These are phyloP conservation scores for Alternaria triticimaculans DNA, from an alignment of 2,329 filamentous ascomycete genomes.

Conservation along the genomic window DNA sequence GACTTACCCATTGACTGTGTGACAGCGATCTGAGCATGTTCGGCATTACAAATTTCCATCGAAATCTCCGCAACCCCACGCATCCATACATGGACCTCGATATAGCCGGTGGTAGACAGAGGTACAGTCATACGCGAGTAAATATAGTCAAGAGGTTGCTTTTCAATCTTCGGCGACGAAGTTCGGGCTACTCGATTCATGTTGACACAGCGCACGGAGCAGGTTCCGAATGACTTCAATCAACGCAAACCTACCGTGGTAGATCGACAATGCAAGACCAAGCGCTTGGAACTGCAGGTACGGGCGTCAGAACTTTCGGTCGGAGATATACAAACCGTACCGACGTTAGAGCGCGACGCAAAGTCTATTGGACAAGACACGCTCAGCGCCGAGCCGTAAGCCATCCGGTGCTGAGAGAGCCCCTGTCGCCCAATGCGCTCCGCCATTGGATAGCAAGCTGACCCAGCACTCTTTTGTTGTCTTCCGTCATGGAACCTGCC, in stretches of 20 bases:
- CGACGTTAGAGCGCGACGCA: neutral
- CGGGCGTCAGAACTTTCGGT: conserved; percentile 3
- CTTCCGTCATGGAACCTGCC: conserved; percentile 37
- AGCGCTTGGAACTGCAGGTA: conserved; percentile 11
- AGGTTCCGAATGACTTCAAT: conserved; percentile 3
- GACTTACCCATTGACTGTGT: conserved; percentile 2
- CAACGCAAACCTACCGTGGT: neutral
- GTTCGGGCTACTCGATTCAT: conserved; percentile 1
- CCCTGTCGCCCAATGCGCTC: conserved; percentile 86
- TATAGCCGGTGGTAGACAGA: neutral
- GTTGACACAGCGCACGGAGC: neutral
- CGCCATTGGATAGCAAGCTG: conserved; percentile 88
- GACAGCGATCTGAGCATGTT: neutral
- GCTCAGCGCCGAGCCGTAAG: conserved; percentile 55
- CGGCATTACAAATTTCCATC: neutral
- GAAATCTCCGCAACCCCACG: conserved; percentile 14
- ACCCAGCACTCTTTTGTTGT: conserved; percentile 70
- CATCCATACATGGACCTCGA: neutral
- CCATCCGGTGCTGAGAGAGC: conserved; percentile 86
- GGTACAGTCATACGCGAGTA: neutral
- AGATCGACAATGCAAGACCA: neutral
- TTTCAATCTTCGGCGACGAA: neutral
- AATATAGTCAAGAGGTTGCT: neutral
- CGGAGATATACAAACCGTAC: conserved; percentile 2
- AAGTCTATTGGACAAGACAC: conserved; percentile 7